These are phyloP conservation scores for Mortierella claussenii DNA, from an alignment of 192 early-diverging fungal species.

Conservation along the genomic window DNA sequence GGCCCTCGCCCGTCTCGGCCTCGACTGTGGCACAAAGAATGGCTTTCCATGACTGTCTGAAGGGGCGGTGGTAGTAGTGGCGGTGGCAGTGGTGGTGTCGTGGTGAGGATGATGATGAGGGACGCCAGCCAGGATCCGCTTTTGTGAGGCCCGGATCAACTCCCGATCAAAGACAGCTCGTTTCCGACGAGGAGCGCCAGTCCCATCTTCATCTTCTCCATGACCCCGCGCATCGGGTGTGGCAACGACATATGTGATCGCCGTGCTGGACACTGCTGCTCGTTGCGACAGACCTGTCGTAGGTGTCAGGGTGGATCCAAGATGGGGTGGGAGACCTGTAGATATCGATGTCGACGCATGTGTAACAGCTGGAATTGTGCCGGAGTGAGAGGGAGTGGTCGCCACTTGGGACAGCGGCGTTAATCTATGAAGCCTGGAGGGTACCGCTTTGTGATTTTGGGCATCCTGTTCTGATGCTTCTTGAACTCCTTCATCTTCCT, in stretches of 20 bases:
- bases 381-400: no score
- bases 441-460: no score
- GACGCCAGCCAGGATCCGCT: conserved; percentile 30
- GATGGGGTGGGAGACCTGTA: no score
- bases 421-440: no score
- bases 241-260: conserved; percentile 41
- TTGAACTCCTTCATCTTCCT: no score
- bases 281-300: conserved; percentile 24
- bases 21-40: conserved; percentile 27
- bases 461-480: no score
- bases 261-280: conserved; percentile 24
- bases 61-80: no score
- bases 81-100: no score
- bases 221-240: conserved; percentile 14
- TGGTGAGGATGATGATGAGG: no score
- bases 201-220: conserved; percentile 10
- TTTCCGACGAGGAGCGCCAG: conserved; percentile 14
- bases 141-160: conserved; percentile 40
- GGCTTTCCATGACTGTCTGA: no score
- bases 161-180: conserved; percentile 41
- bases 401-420: no score
- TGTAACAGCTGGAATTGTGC: neutral
- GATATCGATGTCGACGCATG: no score
- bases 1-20: conserved; percentile 27
- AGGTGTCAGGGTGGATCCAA: neutral